phyloP scores from a whole-genome alignment of 257 asterid genomes.

The Jaltomata sinuosa region DNA sequence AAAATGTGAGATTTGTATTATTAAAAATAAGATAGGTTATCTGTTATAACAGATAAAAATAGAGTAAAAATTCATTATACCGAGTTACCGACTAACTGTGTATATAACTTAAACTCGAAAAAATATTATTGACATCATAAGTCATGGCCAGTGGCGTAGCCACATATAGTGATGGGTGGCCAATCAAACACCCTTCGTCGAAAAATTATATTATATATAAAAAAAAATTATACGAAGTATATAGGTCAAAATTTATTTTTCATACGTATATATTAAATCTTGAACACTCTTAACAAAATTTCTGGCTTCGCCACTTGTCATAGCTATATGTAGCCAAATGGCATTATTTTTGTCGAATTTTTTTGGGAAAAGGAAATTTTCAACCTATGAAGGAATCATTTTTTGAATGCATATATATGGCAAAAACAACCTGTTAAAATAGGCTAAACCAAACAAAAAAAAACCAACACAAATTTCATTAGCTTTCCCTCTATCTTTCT shows the following conservation, averaged over 20 bases:
- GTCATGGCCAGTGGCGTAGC: too few species aligned
- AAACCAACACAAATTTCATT: neutral
- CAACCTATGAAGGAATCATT: neutral
- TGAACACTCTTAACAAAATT: too few species aligned
- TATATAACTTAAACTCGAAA: neutral
- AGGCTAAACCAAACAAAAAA: neutral
- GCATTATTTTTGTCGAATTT: neutral
- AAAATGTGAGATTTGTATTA: neutral
- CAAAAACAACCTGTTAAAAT: neutral
- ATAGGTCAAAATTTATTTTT: too few species aligned
- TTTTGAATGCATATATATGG: neutral
- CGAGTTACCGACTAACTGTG: neutral
- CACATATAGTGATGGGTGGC: too few species aligned
- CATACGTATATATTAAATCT: too few species aligned
- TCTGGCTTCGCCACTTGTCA: too few species aligned
- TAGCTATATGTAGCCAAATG: neutral
- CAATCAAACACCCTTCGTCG: too few species aligned
- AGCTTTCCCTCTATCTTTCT: neutral
- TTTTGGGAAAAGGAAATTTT: neutral
- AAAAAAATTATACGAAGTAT: too few species aligned
- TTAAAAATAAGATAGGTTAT: neutral
- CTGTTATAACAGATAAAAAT: neutral
- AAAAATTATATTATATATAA: too few species aligned
- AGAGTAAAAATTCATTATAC: neutral
- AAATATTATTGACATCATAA: neutral